Base-by-base conservation (phyloP, 345 rosid species). In the Eucalyptus polyanthemos region DNA sequence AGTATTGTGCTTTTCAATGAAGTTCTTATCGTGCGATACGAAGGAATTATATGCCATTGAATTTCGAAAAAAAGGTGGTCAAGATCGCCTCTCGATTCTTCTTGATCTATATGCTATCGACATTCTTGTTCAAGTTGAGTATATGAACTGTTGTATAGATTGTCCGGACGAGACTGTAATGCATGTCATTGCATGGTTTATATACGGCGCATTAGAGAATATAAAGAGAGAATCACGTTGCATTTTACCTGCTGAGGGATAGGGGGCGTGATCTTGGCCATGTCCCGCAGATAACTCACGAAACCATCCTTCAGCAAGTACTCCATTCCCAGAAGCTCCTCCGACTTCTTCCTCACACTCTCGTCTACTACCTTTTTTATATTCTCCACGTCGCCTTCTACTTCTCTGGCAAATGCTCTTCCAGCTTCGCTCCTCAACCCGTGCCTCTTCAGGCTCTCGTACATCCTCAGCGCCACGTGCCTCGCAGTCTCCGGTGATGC, bases 281-380 rank as follows among this genome's bases (percentile, higher is more conserved):
- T 89, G 42, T 90, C 91, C 5, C 91, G 89, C 42, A 92, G 51
- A 87, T 91, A 92, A 81, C 90, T 90, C 50, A 90, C 91, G 76
- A 90, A 92, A 67, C 92, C 92, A 80, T 92, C 91, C 88, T 62
- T 92, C 88, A 90, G 56, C 91, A 91, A 72, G 80, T 91, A 90
- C 50, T 90, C 91, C 93, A 91, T 92, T 69, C 90, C 92, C 49
- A 91, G 8, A 85, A 91, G 92, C 90, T 92, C 92, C 56, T 88
- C 90, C n/a, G 80, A 83, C 56, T 88, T 89, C 87, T 86, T 88
- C 51, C 86, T 29, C 50, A 5, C 67, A 31, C 29, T 65, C 88
- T 22, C 90, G 65, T 91, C 86, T 4, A 65, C 88, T 86, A 25
- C 87, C 29, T 51, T 15, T 29, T 31, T 34, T 21, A 50, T 31